Evolutionary conservation across 148 eudicot species (phyloP).

Genomic region (Cornus suecica): DNA sequence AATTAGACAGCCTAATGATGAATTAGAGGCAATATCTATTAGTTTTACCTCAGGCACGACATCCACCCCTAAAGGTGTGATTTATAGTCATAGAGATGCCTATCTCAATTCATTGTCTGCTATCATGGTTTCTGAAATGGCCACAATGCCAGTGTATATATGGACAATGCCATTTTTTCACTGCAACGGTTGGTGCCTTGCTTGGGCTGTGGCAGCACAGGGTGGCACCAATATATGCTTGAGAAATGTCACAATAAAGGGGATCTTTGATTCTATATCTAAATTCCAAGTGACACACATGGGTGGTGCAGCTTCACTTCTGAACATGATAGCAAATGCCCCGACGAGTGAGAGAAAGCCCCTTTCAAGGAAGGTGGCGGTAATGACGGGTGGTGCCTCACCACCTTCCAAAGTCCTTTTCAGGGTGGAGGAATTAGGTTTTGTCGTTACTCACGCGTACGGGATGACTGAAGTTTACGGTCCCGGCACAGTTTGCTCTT

Average conservation of each 20-base stretch:
- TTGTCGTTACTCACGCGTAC: conserved; percentile 46
- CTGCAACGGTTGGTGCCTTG: conserved; percentile 83
- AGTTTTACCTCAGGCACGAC: too few relatives aligned
- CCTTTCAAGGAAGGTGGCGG: too few relatives aligned
- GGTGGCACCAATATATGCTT: conserved; percentile 69
- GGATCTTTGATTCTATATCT: conserved; percentile 36
- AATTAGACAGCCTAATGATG: conserved; percentile 41
- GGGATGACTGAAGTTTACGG: conserved; percentile 74
- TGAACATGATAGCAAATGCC: too few relatives aligned
- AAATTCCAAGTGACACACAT: conserved; percentile 49
- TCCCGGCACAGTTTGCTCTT: conserved; percentile 57
- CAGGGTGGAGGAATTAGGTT: conserved; percentile 60
- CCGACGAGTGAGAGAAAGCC: too few relatives aligned
- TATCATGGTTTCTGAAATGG: conserved; percentile 46
- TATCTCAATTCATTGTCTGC: conserved; percentile 60
- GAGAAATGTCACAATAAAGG: conserved; percentile 41
- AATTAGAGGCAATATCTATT: too few relatives aligned
- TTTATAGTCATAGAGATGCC: conserved; percentile 73
- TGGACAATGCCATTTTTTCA: conserved; percentile 84
- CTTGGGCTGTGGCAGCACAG: conserved; percentile 69
- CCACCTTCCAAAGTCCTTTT: too few relatives aligned
- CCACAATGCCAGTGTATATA: conserved; percentile 48
- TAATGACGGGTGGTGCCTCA: too few relatives aligned
- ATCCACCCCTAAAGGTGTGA: too few relatives aligned
- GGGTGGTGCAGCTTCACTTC: conserved; percentile 70